Base-by-base conservation (phyloP, 768 basidiomycete genomes). In the Lyophyllum decastes region DNA sequence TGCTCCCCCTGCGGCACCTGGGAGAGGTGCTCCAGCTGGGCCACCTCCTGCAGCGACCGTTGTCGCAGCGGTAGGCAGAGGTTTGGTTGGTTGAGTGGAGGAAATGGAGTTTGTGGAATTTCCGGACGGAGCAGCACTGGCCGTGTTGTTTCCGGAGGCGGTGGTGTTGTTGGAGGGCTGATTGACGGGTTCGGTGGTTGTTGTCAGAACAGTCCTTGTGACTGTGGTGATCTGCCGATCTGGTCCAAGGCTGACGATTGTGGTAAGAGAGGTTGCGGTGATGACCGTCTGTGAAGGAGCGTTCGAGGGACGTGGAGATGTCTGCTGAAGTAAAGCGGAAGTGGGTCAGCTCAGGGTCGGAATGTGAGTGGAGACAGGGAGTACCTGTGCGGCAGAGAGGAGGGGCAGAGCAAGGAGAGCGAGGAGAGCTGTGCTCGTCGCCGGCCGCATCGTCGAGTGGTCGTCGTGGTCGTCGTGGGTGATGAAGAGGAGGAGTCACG, bases 61-160 rank as follows among this genome's bases (percentile, higher is more conserved):
- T 22, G 84, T 71, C 2, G 87, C 72, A 1, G 89, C 88, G 10
- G 89, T 89, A 7, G 89, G 82, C 9, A 83, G 73, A 53, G 64
- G 72, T 27, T 57, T 56, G n/a, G 79, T 70, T 11, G 71, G 70
- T 1, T 76, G 68, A 2, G 79, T 70, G 4, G 78, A 71, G 1
- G 84, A 64, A n/a, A 76, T 64, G 1, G 74, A 71, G 24, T 69
- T 49, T 17, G 65, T 64, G 40, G 54, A 62, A 53, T 74, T 75
- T 51, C 69, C 68, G 30, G 57, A 54, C 12, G 68, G 54, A 7
- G 61, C 60, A 2, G 58, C 61, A 24, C 54, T 69, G 30, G 64
- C 62, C n/a, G 67, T 66, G 49, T 52, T 60, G 58, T 69, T 73
- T 45, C 59, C 54, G 35, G 67, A 60, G 46, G 43, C 45, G 17